Evolutionary conservation across 441 rosid genomes (phyloP), one percentile per base, ranked within the genome.

Genomic region (Populus hybrid): DNA sequence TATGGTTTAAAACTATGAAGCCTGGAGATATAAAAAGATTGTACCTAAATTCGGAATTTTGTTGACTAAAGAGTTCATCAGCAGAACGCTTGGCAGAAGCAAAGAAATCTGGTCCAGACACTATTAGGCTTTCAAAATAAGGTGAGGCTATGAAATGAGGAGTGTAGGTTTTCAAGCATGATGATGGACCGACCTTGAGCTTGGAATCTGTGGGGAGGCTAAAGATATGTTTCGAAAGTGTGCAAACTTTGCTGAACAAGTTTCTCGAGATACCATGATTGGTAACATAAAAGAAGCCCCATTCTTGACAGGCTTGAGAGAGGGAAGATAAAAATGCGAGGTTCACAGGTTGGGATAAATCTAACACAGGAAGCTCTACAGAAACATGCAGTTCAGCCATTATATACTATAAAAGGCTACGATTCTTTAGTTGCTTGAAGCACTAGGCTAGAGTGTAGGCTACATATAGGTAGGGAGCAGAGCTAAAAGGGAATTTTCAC

Each of bases 111-210:
- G 32, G 32, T 36, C 72, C 46, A n/a, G 72, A 69, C 21, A 36
- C 72, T 11, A n/a, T 36, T 0, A 69, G 72, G 50, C 53, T 69
- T n/a, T 69, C 72, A 69, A 69, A 69, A 5, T n/a, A 69, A 69
- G 72, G 72, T 0, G 72, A 36, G 24, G 72, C 53, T 30, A 69
- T 69, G 50, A 69, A 69, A 69, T 35, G 72, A 69, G 72, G 72
- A 36, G 53, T 69, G 23, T n/a, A 69, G 40, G 50, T 69, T n/a
- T 4, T 69, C 4, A 69, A 69, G 72, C 38, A 10, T 8, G 53
- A 36, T 20, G 72, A 69, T 8, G 72, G 72, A 35, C 53, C 50
- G 8, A 69, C 26, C 21, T 30, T 69, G 50, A 34, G 50, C 38
- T 69, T 20, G 4, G 26, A 34, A 3, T 69, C 72, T 0, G 18